Conservation (phyloP, 768 basidiomycete species). For the Lentinula boryana region DNA sequence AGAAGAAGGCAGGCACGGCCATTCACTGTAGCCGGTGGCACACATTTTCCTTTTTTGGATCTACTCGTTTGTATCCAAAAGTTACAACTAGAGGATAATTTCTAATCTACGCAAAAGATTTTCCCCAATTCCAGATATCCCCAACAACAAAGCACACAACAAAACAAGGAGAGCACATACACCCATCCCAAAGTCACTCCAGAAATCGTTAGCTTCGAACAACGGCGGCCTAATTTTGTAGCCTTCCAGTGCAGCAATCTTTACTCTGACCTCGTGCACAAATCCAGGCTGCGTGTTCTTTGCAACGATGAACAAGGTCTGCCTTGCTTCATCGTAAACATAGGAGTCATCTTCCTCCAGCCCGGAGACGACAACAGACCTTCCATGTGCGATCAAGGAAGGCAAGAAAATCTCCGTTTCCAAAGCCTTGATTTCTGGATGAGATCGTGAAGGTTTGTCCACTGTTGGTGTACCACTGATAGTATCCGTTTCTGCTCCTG, state of each 20-base stretch:
- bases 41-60: neutral
- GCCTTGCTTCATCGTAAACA: conserved; percentile 55
- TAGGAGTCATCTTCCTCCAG: conserved; percentile 45
- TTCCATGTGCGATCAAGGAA: conserved; percentile 47
- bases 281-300: conserved; percentile 35
- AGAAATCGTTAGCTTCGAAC: conserved; percentile 59
- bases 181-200: conserved; percentile 42
- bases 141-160: neutral
- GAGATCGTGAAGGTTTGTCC: conserved; percentile 31
- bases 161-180: neutral
- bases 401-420: conserved; percentile 87
- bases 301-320: conserved; percentile 69
- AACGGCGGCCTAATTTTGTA: conserved; percentile 24
- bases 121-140: neutral
- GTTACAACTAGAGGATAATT: neutral
- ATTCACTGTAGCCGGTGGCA: neutral
- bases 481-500: conserved; percentile 4
- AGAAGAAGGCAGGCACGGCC: neutral
- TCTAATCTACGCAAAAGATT: neutral
- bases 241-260: conserved; percentile 41
- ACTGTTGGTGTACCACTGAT: conserved; percentile 15
- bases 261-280: conserved; percentile 46
- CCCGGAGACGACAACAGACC: conserved; percentile 54
- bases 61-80: neutral
- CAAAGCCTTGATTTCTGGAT: conserved; percentile 35